Evolutionary conservation across 257 asterid species (phyloP), one percentile per base, ranked within the genome.

Genomic region (Misopates orontium): DNA sequence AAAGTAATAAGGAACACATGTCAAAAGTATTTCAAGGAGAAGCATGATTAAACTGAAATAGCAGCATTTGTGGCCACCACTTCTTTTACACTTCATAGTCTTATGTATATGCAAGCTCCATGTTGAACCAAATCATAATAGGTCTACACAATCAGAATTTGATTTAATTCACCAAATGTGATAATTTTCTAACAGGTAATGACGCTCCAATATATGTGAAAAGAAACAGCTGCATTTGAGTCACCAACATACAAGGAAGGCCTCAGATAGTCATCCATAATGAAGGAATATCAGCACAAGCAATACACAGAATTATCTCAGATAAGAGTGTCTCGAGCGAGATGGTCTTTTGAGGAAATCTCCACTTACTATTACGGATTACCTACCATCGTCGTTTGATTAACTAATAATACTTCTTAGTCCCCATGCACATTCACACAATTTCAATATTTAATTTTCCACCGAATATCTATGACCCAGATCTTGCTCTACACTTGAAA

Each of bases 141-240:
- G 18, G 18, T 15, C 51, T 15, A 45, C 14, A 45, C 51, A n/a
- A 45, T 16, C 15, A 45, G 1, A 18, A 14, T 1, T 13, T 3
- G 14, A 13, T 45, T 14, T 14, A 2, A n/a, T 45, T 16, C 51
- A 16, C 51, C 18, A 45, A 13, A 45, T 14, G 8, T 5, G 18
- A 14, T 13, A 4, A 13, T n/a, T 42, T 42, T 42, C 16, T 42
- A 42, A 42, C 48, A 10, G 48, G 48, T 3, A 42, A 42, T 42
- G 48, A 8, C 2, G 17, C 51, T 13, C 11, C 18, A 2, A 10
- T 42, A 10, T 14, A 13, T n/a, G 51, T 45, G 20, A 45, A 45
- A 36, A 45, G 51, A 45, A 45, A 45, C 51, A 45, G 51, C 51
- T 14, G 51, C 51, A 45, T 45, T 45, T 45, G 51, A 45, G 17